Evolutionary conservation across 495 filamentous ascomycete genomes (phyloP).

Genomic region (Penicillium crystallinum): DNA sequence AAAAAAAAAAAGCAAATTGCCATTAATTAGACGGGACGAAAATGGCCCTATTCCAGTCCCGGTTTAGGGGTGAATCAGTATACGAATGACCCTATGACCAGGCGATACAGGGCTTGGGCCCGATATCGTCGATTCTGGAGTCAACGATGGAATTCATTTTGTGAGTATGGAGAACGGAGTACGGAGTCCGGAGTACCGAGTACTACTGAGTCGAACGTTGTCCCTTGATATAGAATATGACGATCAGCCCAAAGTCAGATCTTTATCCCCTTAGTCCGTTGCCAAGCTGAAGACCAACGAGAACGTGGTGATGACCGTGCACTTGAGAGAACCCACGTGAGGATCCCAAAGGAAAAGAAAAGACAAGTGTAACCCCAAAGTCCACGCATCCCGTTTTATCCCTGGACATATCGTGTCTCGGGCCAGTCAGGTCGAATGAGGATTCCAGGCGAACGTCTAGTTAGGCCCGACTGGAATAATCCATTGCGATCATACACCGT

Average conservation of each 20-base stretch:
- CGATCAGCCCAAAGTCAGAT: conserved; percentile 20
- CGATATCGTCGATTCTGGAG: too few species aligned
- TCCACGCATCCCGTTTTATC: conserved; percentile 14
- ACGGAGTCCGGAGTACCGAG: too few species aligned
- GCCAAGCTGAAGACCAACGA: conserved; percentile 14
- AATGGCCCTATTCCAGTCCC: conserved; percentile 9
- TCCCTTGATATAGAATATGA: too few species aligned
- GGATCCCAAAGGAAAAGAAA: neutral
- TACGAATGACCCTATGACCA: conserved; percentile 18
- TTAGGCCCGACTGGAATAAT: conserved; percentile 11
- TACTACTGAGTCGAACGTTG: too few species aligned
- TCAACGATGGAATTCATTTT: too few species aligned
- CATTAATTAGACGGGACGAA: neutral
- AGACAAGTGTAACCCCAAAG: conserved; percentile 16
- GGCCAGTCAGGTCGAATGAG: conserved; percentile 16
- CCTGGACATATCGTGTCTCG: conserved; percentile 14
- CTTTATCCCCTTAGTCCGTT: conserved; percentile 29
- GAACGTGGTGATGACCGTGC: conserved; percentile 13
- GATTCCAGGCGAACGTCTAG: conserved; percentile 10
- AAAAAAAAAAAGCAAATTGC: too few species aligned
- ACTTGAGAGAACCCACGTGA: conserved; percentile 15
- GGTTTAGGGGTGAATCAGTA: conserved; percentile 11
- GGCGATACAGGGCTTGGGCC: conserved; percentile 7
- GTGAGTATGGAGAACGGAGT: too few species aligned
- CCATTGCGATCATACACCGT: conserved; percentile 4